Conservation (phyloP, 441 rosid genomes). For the Macaranga tanarius region DNA sequence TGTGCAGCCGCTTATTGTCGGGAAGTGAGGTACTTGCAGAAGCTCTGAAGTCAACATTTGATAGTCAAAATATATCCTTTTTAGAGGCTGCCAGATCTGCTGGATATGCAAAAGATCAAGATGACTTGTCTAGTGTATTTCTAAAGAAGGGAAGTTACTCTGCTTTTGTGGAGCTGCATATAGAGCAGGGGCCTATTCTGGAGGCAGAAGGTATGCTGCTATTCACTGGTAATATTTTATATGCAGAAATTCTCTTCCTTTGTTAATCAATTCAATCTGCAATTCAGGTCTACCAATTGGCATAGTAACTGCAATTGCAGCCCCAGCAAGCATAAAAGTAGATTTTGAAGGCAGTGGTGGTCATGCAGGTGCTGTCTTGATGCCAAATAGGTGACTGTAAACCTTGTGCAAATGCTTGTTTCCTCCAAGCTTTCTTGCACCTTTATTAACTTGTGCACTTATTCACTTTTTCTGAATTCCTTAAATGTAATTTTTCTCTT, state of each 20-base stretch:
- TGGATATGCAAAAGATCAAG: slow-evolving; percentile 59
- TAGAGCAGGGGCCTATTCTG: slow-evolving; percentile 90
- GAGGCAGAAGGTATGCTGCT: slow-evolving; percentile 67
- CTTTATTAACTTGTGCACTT: background rate
- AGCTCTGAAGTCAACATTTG: slow-evolving; percentile 60
- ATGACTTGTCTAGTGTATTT: slow-evolving; percentile 59
- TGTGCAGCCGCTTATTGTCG: slow-evolving; percentile 75
- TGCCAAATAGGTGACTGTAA: slow-evolving; percentile 69
- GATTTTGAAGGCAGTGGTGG: slow-evolving; percentile 95
- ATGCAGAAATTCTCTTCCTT: background rate
- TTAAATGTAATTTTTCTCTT: background rate
- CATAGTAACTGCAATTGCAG: slow-evolving; percentile 91
- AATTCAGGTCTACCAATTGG: slow-evolving; percentile 70
- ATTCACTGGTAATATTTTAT: slow-evolving; percentile 3
- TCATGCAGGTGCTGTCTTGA: slow-evolving; percentile 93
- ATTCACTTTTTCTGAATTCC: background rate
- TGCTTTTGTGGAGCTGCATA: slow-evolving; percentile 85
- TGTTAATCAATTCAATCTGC: slow-evolving; percentile 22
- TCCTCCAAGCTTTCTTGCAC: background rate
- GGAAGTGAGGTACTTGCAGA: slow-evolving; percentile 62
- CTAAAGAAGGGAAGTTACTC: slow-evolving; percentile 67
- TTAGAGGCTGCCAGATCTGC: slow-evolving; percentile 81
- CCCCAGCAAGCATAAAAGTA: slow-evolving; percentile 90
- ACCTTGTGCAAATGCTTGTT: slow-evolving; percentile 9
- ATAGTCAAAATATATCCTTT: slow-evolving; percentile 69